These are phyloP conservation scores for Meripilus lineatus DNA, from an alignment of 1,284 basidiomycete species.

Conservation along the genomic window DNA sequence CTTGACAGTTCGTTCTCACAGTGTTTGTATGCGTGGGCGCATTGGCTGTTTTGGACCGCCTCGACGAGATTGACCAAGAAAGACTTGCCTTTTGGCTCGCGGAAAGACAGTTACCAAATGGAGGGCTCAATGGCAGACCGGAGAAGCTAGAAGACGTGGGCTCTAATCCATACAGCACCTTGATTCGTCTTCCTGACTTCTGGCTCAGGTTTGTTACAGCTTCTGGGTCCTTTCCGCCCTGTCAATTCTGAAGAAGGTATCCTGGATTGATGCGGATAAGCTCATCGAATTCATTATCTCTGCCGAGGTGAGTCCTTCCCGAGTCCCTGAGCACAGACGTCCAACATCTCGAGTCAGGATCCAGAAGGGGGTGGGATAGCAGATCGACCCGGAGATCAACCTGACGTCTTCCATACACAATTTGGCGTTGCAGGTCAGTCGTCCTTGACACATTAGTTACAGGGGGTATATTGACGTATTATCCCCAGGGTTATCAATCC, in stretches of 20 bases:
- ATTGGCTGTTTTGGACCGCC: conserved; percentile 78
- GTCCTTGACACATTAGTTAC: not conserved
- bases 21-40: conserved; percentile 90
- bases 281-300: conserved; percentile 81
- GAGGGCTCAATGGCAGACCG: conserved; percentile 92
- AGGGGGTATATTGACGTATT: not conserved
- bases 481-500: conserved; percentile 71
- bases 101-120: conserved; percentile 89
- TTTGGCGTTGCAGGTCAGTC: conserved; percentile 87
- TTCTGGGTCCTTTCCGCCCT: conserved; percentile 95
- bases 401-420: conserved; percentile 93
- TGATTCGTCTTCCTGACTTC: conserved; percentile 3
- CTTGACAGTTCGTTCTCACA: conserved; percentile 28
- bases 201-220: conserved; percentile 86
- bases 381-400: conserved; percentile 90
- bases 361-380: conserved; percentile 90
- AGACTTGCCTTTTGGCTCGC: conserved; percentile 89
- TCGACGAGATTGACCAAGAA: conserved; percentile 74
- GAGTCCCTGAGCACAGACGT: not conserved
- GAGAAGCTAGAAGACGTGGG: conserved; percentile 97
- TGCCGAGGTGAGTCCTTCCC: conserved; percentile 59
- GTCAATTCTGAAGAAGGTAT: conserved; percentile 78
- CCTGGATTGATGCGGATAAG: conserved; percentile 91
- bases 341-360: conserved; percentile 50
- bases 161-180: no score